Conservation (phyloP, 495 filamentous ascomycete species). For the Penicillium longicatenatum region DNA sequence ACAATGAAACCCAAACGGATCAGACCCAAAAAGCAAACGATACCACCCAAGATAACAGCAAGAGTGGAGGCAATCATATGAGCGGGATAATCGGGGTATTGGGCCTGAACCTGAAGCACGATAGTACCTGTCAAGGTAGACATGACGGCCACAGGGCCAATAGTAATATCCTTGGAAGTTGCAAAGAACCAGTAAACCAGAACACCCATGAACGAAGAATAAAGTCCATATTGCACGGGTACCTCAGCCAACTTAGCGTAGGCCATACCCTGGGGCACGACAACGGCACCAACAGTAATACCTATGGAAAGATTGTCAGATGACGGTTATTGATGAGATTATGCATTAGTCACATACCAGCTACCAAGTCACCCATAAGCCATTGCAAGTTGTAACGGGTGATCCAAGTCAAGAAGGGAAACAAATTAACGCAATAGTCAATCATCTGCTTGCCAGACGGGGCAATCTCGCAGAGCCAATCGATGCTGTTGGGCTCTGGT, state of each 20-base stretch:
- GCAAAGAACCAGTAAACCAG: constrained; percentile 98
- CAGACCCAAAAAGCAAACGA: constrained; percentile 80
- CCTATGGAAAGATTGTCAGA: background rate
- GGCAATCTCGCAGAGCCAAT: constrained; percentile 66
- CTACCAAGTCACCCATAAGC: constrained; percentile 85
- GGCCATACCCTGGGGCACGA: constrained; percentile 97
- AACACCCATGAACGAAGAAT: constrained; percentile 98
- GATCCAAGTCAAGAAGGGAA: constrained; percentile 91
- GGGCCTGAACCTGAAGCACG: constrained; percentile 58
- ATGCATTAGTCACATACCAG: constrained; percentile 49
- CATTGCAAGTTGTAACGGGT: constrained; percentile 84
- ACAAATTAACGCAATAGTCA: constrained; percentile 67
- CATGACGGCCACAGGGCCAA: constrained; percentile 97
- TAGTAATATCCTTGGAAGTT: constrained; percentile 98
- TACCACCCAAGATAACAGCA: constrained; percentile 77
- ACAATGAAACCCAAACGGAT: constrained; percentile 87
- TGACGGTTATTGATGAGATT: background rate
- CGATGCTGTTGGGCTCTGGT: constrained; percentile 69
- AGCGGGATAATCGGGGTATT: constrained; percentile 57
- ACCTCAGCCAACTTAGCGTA: constrained; percentile 87
- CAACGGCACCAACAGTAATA: constrained; percentile 92
- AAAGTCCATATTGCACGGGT: constrained; percentile 80
- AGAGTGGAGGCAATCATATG: constrained; percentile 77
- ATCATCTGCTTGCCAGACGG: constrained; percentile 57
- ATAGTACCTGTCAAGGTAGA: constrained; percentile 87